phyloP scores from a whole-genome alignment of 345 rosid genomes.

The Hirschfeldia incana region DNA sequence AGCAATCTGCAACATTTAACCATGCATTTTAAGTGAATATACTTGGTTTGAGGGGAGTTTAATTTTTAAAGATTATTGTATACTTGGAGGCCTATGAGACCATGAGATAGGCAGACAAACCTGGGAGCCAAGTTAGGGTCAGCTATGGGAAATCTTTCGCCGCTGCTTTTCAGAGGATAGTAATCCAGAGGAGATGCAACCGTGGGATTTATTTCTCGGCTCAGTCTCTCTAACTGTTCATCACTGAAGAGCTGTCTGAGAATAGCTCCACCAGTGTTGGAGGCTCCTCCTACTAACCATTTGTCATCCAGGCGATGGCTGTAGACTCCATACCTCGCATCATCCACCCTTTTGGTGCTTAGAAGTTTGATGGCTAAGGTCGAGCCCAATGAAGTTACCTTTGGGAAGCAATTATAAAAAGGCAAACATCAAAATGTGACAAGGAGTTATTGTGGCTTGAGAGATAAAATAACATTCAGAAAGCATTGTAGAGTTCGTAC shows the following conservation, averaged over 20 bases:
- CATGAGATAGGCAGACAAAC: constrained; percentile 36
- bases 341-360: constrained; percentile 79
- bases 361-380: constrained; percentile 88
- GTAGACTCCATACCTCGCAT: constrained; percentile 89
- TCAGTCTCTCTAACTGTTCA: constrained; percentile 63
- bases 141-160: constrained; percentile 88
- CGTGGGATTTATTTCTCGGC: constrained; percentile 64
- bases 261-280: constrained; percentile 96
- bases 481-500: constrained; percentile 47
- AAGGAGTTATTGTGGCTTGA: neutral
- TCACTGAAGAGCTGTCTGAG: constrained; percentile 79
- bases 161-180: constrained; percentile 70
- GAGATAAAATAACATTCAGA: neutral
- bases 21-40: neutral
- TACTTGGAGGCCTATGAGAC: neutral
- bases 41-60: neutral
- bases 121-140: constrained; percentile 85
- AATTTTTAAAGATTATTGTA: neutral
- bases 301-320: constrained; percentile 93
- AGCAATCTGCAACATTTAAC: constrained; percentile 52
- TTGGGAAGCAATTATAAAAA: neutral
- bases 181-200: constrained; percentile 73
- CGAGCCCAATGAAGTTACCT: constrained; percentile 95
- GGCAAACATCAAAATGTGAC: neutral
- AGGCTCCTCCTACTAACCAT: constrained; percentile 99